Base-by-base conservation (phyloP, 345 rosid genomes). In the Eucalyptus virginea region DNA sequence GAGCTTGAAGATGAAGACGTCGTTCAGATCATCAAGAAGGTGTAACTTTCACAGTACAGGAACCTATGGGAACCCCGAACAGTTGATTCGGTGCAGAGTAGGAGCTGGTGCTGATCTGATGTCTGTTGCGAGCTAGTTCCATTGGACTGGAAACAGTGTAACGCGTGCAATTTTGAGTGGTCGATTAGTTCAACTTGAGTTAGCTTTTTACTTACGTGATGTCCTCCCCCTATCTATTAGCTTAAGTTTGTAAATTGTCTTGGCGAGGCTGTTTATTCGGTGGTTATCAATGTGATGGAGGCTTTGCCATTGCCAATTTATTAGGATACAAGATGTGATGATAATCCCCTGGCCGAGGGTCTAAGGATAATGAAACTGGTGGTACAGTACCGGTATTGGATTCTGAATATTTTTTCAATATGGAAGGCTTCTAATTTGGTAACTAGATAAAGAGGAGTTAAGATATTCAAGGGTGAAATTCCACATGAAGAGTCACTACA, bases 1-100 rank as follows among this genome's bases (percentile, higher is more conserved):
- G 99, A 98, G 90, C 99, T 98, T 1, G 99, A 98, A 87, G 99
- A 98, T 86, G 99, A 98, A 92, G 99, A 98, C 87, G 99, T 98
- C 4, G 99, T 98, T 89, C 99, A 97, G 93, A 96, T 97, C 85
- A 97, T 98, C 89, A 98, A 97, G 91, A 97, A 96, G 94, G 97
- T 97, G 89, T 98, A 92, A 95, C 77, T 52, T 37, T 72, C 83
- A 21, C 45, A 4, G 26, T 72, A 19, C 28, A 24, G 45, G 83
- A 72, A 37, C 28, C 83, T 19, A 37, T 37, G 83, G 45, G 83
- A 72, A 6, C 83, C 45, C 45, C 8, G 0, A 11, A 72, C 9
- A 12, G 45, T 37, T 72, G 83, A 72, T 77, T 77, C 3, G 17
- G 85, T 77, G 47, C 30, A 26, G 85, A 11, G 47, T 77, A 40